Percentiles rank a stretch among this genome's conserved stretches.
These are phyloP conservation scores for Singerocomus rubriflavus DNA, from an alignment of 1,284 basidiomycete species.

Conservation along the genomic window DNA sequence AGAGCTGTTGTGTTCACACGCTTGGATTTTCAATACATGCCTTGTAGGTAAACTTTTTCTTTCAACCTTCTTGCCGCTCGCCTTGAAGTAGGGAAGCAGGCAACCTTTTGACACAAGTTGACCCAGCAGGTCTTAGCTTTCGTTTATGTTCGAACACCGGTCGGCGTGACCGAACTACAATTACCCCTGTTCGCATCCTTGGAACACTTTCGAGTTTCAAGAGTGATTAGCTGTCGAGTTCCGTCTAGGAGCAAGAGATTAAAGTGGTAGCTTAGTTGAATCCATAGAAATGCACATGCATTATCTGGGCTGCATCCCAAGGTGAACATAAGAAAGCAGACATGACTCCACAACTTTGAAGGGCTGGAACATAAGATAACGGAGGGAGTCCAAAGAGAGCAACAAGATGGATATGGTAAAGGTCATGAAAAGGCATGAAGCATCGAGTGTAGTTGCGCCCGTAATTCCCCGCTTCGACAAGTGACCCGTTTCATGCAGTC, in stretches of 20 bases:
- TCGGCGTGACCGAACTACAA: too few relatives aligned
- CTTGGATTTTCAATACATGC: not conserved
- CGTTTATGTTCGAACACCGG: not conserved
- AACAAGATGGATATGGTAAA: constrained; percentile 10
- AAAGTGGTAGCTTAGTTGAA: constrained; percentile 1
- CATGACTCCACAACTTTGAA: constrained; percentile 21
- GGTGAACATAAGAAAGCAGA: constrained; percentile 25
- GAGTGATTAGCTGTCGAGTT: not conserved
- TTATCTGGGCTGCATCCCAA: constrained; percentile 21
- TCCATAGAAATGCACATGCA: constrained; percentile 21
- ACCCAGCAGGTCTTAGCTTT: not conserved
- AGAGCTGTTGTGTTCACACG: not conserved
- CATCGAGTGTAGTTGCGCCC: constrained; percentile 18
- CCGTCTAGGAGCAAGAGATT: not conserved
- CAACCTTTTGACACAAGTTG: not conserved
- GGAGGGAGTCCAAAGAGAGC: constrained; percentile 15
- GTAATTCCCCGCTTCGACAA: constrained; percentile 18
- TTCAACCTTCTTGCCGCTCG: too few relatives aligned
- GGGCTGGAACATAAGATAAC: constrained; percentile 12
- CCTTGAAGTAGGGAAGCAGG: too few relatives aligned
- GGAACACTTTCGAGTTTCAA: too few relatives aligned
- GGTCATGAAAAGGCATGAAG: constrained; percentile 22
- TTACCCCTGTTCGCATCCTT: too few relatives aligned
- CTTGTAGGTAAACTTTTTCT: too few relatives aligned
- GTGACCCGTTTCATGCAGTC: constrained; percentile 23